A percentile compares a stretch with the other conserved stretches of the same genome.
These are phyloP conservation scores for Fusarium newnesense DNA, from an alignment of 2,329 filamentous ascomycete genomes.

Conservation along the genomic window DNA sequence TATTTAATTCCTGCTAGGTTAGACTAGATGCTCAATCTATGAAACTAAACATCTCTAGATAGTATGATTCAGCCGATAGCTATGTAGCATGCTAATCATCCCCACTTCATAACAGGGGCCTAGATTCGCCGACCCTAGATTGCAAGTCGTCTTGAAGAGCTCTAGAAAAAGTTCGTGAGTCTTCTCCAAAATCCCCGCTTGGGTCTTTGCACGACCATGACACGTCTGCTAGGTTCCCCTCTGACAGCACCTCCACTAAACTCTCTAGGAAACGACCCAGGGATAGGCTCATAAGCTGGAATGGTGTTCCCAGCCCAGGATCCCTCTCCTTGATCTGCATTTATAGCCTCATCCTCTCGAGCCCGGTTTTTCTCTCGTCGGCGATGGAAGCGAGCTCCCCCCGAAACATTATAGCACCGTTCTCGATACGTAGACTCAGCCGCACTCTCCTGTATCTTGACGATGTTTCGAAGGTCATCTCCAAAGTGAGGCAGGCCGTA, in stretches of 20 bases:
- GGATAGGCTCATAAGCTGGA: constrained; percentile 1
- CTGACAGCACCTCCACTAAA: background rate
- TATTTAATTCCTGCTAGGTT: too few relatives aligned
- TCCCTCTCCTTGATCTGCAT: background rate
- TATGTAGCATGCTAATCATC: too few relatives aligned
- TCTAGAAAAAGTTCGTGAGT: background rate
- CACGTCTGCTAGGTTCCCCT: background rate
- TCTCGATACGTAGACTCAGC: background rate
- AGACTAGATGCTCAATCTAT: too few relatives aligned
- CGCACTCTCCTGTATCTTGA: background rate
- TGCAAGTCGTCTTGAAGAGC: too few relatives aligned
- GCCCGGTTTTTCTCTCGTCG: background rate
- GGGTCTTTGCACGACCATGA: background rate
- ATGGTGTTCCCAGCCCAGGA: background rate
- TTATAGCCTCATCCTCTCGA: background rate
- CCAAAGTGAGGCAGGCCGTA: background rate
- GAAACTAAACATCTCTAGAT: too few relatives aligned
- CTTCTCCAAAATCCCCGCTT: background rate
- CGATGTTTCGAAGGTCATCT: background rate
- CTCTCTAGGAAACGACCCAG: constrained; percentile 2
- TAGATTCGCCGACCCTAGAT: too few relatives aligned
- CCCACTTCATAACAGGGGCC: too few relatives aligned
- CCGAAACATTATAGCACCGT: background rate
- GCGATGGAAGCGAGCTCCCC: constrained; percentile 1
- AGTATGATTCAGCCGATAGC: too few relatives aligned